phyloP scores from a whole-genome alignment of 306 rosid species.

The Psophocarpus tetragonolobus region DNA sequence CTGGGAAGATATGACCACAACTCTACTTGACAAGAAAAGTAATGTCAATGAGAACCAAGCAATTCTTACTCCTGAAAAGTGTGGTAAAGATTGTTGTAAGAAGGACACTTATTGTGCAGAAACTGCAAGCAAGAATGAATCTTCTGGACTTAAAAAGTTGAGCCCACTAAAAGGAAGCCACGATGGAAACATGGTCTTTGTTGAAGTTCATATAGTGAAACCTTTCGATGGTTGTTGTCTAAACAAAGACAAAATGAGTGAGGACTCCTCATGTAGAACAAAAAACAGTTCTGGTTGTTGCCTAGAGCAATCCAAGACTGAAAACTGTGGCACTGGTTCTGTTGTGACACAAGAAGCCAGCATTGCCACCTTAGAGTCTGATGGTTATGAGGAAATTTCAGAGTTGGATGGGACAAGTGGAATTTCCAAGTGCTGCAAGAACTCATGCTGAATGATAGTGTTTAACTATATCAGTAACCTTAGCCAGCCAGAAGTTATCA shows the following conservation, averaged over 20 bases:
- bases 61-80: slow-evolving; percentile 31
- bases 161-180: background rate
- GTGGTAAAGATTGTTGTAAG: slow-evolving; percentile 43
- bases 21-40: slow-evolving; percentile 35
- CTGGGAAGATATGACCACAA: slow-evolving; percentile 17
- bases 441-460: background rate
- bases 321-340: slow-evolving; percentile 7
- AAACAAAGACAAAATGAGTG: background rate
- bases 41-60: background rate
- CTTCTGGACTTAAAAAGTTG: background rate
- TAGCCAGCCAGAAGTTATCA: slow-evolving; percentile 26
- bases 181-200: background rate
- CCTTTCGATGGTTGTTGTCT: slow-evolving; percentile 35
- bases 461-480: background rate
- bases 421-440: slow-evolving; percentile 29
- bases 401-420: slow-evolving; percentile 12
- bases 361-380: slow-evolving; percentile 7
- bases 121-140: background rate
- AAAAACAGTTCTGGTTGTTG: slow-evolving; percentile 20
- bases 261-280: slow-evolving; percentile 14
- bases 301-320: background rate
- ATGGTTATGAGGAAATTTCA: background rate
- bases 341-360: slow-evolving; percentile 12
- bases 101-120: slow-evolving; percentile 32
- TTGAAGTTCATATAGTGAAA: slow-evolving; percentile 34